These are phyloP conservation scores for Russula sp. DNA, from an alignment of 768 basidiomycete species.

Conservation along the genomic window DNA sequence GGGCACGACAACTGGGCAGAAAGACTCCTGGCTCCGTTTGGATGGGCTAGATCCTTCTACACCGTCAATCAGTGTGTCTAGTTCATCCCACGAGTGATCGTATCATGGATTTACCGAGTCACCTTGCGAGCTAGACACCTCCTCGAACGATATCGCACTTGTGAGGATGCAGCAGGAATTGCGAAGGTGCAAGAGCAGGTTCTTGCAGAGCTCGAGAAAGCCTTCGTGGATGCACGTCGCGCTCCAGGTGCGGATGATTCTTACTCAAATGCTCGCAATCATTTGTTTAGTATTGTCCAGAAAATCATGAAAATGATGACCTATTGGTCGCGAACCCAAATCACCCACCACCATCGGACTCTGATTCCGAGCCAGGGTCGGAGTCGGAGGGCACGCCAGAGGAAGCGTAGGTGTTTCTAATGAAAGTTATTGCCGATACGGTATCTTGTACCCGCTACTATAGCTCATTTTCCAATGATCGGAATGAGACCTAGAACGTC, in stretches of 20 bases:
- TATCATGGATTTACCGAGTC: not conserved
- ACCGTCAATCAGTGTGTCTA: conserved; percentile 65
- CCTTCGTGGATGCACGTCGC: conserved; percentile 50
- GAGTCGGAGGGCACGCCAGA: not conserved
- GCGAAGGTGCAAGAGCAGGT: conserved; percentile 55
- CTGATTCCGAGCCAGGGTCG: not conserved
- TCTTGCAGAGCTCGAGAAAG: conserved; percentile 58
- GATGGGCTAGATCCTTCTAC: conserved; percentile 88
- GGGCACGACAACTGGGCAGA: conserved; percentile 81
- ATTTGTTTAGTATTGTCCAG: not conserved
- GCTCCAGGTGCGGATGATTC: conserved; percentile 37
- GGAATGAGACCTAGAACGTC: not conserved
- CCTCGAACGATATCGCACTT: conserved; percentile 71
- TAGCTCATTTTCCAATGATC: not conserved
- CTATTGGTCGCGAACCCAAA: conserved; percentile 19
- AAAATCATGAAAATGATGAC: not conserved
- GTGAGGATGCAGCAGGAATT: conserved; percentile 54
- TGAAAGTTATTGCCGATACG: not conserved
- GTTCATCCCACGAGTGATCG: not conserved
- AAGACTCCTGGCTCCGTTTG: conserved; percentile 68
- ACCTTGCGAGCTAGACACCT: conserved; percentile 21
- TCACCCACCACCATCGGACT: conserved; percentile 1
- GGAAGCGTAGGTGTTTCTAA: not conserved
- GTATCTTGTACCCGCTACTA: not conserved
- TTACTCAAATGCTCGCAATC: not conserved